Conservation (phyloP, 305 asterid genomes). For the Salvia sclarea region DNA sequence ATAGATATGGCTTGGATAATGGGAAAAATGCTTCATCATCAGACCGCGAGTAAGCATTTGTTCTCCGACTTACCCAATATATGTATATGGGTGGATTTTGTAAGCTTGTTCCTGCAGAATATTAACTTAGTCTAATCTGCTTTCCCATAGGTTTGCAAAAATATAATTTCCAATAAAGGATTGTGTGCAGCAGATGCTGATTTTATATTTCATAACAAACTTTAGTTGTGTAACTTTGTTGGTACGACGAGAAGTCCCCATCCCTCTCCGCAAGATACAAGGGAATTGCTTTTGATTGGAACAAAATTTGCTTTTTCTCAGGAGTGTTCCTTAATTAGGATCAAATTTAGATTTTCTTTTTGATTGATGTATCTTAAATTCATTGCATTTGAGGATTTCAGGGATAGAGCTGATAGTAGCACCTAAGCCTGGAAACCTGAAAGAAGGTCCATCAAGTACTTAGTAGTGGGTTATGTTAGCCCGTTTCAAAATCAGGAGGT, state of each 20-base stretch:
- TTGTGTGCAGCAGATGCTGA: constrained; percentile 1
- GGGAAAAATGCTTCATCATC: constrained; percentile 78
- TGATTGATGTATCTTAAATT: constrained; percentile 16
- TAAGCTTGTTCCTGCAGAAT: constrained; percentile 14
- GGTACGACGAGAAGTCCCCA: constrained; percentile 2
- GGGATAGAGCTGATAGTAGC: background rate
- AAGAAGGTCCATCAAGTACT: constrained; percentile 24
- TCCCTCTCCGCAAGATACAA: constrained; percentile 7
- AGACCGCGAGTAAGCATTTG: constrained; percentile 83
- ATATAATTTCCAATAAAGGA: background rate
- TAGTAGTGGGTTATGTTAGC: constrained; percentile 10
- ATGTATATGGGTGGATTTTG: constrained; percentile 12
- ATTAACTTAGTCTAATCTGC: background rate
- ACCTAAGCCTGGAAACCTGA: background rate
- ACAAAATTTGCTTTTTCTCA: background rate
- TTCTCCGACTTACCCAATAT: constrained; percentile 7
- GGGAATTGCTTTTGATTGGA: background rate
- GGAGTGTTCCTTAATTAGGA: constrained; percentile 15
- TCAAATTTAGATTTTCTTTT: background rate
- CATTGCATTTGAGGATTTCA: constrained; percentile 15
- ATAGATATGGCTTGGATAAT: constrained; percentile 69
- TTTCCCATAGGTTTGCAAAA: background rate
- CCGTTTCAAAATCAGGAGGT: constrained; percentile 6
- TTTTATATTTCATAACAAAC: constrained; percentile 10
- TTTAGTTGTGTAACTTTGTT: constrained; percentile 16